These are phyloP conservation scores for Geotrichum candidum DNA, from an alignment of 1,139 yeast genomes.

Conservation along the genomic window DNA sequence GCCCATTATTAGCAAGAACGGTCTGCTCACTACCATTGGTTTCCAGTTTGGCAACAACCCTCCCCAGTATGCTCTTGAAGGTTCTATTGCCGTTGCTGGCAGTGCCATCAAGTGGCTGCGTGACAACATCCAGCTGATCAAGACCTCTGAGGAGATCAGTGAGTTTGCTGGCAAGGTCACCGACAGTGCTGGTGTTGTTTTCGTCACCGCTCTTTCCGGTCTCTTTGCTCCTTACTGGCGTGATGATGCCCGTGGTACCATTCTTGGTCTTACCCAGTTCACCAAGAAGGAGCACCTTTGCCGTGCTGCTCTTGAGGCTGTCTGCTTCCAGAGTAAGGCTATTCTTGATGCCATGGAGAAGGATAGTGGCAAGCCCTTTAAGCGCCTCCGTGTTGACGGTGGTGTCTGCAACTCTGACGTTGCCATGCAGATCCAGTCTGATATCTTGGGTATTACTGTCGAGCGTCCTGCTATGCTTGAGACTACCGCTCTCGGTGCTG, in stretches of 20 bases:
- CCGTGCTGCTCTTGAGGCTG: slow-evolving; percentile 92
- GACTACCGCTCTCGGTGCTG: slow-evolving; percentile 95
- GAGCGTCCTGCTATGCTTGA: slow-evolving; percentile 77
- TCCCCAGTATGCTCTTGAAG: slow-evolving; percentile 89
- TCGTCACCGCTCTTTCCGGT: slow-evolving; percentile 93
- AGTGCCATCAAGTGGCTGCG: slow-evolving; percentile 92
- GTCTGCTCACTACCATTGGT: slow-evolving; percentile 84
- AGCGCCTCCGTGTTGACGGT: slow-evolving; percentile 71
- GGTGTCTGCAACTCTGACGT: slow-evolving; percentile 92
- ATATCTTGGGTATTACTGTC: slow-evolving; percentile 78
- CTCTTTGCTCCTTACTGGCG: slow-evolving; percentile 97
- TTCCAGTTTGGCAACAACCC: slow-evolving; percentile 74
- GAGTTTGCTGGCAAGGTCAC: slow-evolving; percentile 79
- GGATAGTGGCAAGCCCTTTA: slow-evolving; percentile 59
- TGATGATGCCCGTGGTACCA: slow-evolving; percentile 85
- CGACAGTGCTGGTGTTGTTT: slow-evolving; percentile 86
- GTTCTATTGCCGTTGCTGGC: slow-evolving; percentile 95
- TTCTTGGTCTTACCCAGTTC: slow-evolving; percentile 86
- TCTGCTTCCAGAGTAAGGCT: slow-evolving; percentile 89
- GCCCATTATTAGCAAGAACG: slow-evolving; percentile 57
- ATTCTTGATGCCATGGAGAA: slow-evolving; percentile 84
- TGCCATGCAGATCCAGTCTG: slow-evolving; percentile 92
- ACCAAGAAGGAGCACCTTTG: slow-evolving; percentile 85
- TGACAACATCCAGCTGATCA: slow-evolving; percentile 79
- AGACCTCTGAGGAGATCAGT: slow-evolving; percentile 80